A percentile compares a stretch with the other conserved stretches of the same genome.
Conservation (phyloP, 2,329 filamentous ascomycete species). For the Hymenoscyphus albidus region DNA sequence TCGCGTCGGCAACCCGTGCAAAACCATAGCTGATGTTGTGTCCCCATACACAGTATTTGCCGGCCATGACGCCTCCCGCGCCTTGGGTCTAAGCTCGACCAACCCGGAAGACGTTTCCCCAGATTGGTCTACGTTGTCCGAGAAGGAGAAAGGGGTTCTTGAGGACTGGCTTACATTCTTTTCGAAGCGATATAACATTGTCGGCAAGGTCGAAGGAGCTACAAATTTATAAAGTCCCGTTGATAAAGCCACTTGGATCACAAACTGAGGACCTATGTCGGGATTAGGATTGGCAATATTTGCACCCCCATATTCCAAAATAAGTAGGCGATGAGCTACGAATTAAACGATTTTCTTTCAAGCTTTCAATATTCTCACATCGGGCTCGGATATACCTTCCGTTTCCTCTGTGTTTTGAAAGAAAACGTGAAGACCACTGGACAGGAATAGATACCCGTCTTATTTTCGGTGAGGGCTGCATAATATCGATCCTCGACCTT, state of each 20-base stretch:
- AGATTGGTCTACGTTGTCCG: constrained; percentile 77
- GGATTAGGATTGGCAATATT: background rate
- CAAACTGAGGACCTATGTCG: background rate
- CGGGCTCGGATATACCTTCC: background rate
- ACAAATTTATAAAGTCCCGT: constrained; percentile 44
- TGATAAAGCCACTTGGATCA: background rate
- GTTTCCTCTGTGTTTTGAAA: background rate
- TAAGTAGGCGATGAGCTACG: background rate
- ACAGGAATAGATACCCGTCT: background rate
- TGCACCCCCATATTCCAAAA: background rate
- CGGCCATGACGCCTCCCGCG: constrained; percentile 92
- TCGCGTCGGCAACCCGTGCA: background rate
- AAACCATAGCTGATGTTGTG: constrained; percentile 2
- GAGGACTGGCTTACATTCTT: constrained; percentile 97
- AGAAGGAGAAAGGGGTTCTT: constrained; percentile 80
- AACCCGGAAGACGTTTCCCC: constrained; percentile 78
- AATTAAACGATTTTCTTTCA: constrained; percentile 1
- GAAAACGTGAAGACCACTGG: background rate
- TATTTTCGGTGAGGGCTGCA: background rate
- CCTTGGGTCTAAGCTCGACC: constrained; percentile 79
- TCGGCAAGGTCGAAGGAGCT: constrained; percentile 62
- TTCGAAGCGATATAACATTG: constrained; percentile 91
- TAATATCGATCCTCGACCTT: background rate
- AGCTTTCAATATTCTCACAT: background rate
- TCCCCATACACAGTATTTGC: constrained; percentile 69